Evolutionary conservation across 768 basidiomycete species (phyloP), one percentile per base, ranked within the genome.

Genomic region (Russula ochroleuca): DNA sequence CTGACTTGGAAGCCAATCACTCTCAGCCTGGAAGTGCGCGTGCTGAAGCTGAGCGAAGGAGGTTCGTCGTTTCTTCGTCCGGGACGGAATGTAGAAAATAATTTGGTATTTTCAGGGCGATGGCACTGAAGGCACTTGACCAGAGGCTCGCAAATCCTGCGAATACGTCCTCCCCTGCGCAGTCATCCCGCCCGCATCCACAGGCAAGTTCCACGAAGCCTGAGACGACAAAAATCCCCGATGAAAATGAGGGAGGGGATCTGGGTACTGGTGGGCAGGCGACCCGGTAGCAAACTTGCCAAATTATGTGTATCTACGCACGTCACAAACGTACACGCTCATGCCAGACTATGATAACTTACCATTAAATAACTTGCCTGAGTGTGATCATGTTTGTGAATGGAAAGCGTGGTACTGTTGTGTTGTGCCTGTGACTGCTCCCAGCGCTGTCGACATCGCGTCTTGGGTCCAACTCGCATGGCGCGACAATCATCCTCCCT

Each of bases 111-210:
- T 64, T 28, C 71, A 97, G 96, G 69, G 94, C 95, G 1, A 85
- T 99, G 80, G 97, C 97, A 35, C 78, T 99, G 70, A 97, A 98
- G 74, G 97, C 97, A 4, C 82, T 99, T 40, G 97, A 99, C 70
- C 94, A 97, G 70, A 84, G 94, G 35, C 74, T 98, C 57, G 93
- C 95, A 35, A 86, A 73, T 38, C 67, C 75, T 1, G 69, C 77
- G 48, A 70, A 60, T 31, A 73, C 74, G 62, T 67, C 74, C 21
- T 67, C 64, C 3, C 1, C 58, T 5, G 53, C 50, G 19, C 64
- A 49, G 28, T 14, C 64, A 57, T 28, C 63, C 11, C 65, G 57
- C 31, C 50, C 62, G 14, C 58, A 50, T 8, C 48, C 52, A 41
- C 51, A 67, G n/a, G 41, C 55, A 10, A 25, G 40, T 35, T 52